These are phyloP conservation scores for Pseudogymnoascus pannorum DNA, from an alignment of 2,329 filamentous ascomycete genomes.

Conservation along the genomic window DNA sequence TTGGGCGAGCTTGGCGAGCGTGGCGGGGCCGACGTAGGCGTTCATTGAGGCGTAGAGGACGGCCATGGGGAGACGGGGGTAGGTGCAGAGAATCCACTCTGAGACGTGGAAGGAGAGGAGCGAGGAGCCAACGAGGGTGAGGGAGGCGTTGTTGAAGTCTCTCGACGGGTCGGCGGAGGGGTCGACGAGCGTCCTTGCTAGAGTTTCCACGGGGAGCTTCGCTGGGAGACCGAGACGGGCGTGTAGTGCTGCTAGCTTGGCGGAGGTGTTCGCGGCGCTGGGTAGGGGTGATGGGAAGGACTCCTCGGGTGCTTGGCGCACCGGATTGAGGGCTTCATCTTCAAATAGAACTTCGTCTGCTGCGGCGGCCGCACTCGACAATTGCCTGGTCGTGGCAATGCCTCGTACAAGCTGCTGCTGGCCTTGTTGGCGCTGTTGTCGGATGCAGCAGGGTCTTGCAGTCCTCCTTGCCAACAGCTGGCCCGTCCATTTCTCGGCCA, in stretches of 20 bases:
- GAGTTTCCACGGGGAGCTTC: slow-evolving; percentile 75
- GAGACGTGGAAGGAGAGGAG: slow-evolving; percentile 83
- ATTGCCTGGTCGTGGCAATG: slow-evolving; percentile 12
- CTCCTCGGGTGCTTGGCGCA: not conserved
- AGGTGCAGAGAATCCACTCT: slow-evolving; percentile 81
- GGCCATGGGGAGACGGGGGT: slow-evolving; percentile 83
- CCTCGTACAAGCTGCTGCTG: slow-evolving; percentile 22
- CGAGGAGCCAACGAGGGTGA: slow-evolving; percentile 73
- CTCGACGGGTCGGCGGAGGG: slow-evolving; percentile 72
- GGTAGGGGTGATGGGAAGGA: slow-evolving; percentile 64
- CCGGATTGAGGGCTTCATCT: slow-evolving; percentile 17
- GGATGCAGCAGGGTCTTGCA: slow-evolving; percentile 36
- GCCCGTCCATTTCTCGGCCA: slow-evolving; percentile 48
- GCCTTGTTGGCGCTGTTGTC: slow-evolving; percentile 25
- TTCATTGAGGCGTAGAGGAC: slow-evolving; percentile 81
- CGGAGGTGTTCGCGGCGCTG: slow-evolving; percentile 59
- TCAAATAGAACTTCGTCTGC: slow-evolving; percentile 22
- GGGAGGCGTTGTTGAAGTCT: slow-evolving; percentile 80
- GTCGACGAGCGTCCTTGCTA: slow-evolving; percentile 81
- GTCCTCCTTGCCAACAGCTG: slow-evolving; percentile 44
- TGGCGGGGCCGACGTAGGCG: slow-evolving; percentile 70
- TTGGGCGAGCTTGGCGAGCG: slow-evolving; percentile 63
- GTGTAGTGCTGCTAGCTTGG: slow-evolving; percentile 88
- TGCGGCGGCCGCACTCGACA: slow-evolving; percentile 5
- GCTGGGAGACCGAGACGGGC: slow-evolving; percentile 76